phyloP scores from a whole-genome alignment of 192 early-diverging fungal species.

The Dissophora ornata region DNA sequence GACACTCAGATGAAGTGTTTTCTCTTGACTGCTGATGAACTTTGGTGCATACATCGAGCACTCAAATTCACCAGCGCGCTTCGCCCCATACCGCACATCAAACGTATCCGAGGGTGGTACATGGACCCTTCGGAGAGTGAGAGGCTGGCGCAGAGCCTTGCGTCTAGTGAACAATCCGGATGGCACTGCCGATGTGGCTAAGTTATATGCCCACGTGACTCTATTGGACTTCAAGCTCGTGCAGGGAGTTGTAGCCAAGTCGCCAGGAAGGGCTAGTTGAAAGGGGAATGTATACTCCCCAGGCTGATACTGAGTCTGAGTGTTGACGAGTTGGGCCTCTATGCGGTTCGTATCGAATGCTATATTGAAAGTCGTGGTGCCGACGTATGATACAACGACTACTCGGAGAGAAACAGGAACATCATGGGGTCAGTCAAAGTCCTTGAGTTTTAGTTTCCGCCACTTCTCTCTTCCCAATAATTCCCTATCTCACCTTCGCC shows the following conservation, averaged over 20 bases:
- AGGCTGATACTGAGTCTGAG: conserved; percentile 15
- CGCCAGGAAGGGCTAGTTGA: conserved; percentile 19
- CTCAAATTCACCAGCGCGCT: conserved; percentile 16
- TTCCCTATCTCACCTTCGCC: conserved; percentile 49
- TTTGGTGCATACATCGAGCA: conserved; percentile 39
- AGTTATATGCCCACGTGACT: conserved; percentile 15
- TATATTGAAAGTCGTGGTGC: too few relatives aligned
- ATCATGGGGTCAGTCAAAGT: too few relatives aligned
- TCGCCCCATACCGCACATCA: conserved; percentile 16
- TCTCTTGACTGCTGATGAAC: conserved; percentile 11
- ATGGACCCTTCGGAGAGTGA: conserved; percentile 17
- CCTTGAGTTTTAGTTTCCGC: too few relatives aligned
- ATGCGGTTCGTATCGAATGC: conserved; percentile 1
- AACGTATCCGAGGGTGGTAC: conserved; percentile 22
- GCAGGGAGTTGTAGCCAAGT: conserved; percentile 13
- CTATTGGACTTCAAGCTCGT: not conserved
- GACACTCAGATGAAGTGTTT: conserved; percentile 1
- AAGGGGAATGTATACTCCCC: conserved; percentile 18
- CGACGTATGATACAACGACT: too few relatives aligned
- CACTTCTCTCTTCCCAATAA: too few relatives aligned
- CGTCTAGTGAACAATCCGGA: conserved; percentile 18
- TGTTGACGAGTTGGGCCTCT: conserved; percentile 9
- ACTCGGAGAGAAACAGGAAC: too few relatives aligned
- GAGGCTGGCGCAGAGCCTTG: conserved; percentile 1
- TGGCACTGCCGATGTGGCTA: conserved; percentile 9